Base-by-base conservation (phyloP, 1,139 yeast genomes). In the Candida mesenterica region DNA sequence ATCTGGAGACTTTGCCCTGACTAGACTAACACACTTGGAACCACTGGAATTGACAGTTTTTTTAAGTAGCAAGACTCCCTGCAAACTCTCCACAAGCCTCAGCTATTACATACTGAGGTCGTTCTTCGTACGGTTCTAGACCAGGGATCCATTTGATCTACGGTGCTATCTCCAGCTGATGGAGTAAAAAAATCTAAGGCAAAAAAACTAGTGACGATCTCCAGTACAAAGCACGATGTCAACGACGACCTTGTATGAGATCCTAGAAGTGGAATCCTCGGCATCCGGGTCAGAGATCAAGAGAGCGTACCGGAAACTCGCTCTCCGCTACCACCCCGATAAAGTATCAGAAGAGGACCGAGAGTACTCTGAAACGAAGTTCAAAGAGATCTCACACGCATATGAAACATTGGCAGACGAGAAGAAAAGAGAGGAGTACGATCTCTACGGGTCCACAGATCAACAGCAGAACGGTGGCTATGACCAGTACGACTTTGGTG, bases 291-390 rank as follows among this genome's bases (percentile, higher is more conserved):
- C 65, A 4, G 95, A 86, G 43, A 83, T 87, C 52, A 80, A 82
- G 47, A 79, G 75, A 57, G 92, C 95, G 1, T 87, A 84, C 60
- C 71, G 89, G 44, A 79, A 76, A 45, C 69, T 82, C 37, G 95
- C 95, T 9, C 68, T 87, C 35, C 65, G 68, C 38, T 75, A 78
- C 52, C 96, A 87, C 55, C 96, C 96, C 0, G 96, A 87, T 55
- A 87, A 87, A 55, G 90, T 76, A 2, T 59, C 75, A 0, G 89
- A 80, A 44, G 78, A 75, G 5, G 77, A 76, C 39, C 71, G 94
- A 37, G 80, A 69, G 17, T 76, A 63, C 26, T 84, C 90, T 2
- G 95, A 86, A 53, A 62, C 74, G 41, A 76, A 72, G 55, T 87
- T 87, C 59, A 87, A 86, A 57, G 87, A 81, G 49, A 74, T 87